Conservation (phyloP, 73 alveolate species). For the Paramecium pentaurelia region DNA sequence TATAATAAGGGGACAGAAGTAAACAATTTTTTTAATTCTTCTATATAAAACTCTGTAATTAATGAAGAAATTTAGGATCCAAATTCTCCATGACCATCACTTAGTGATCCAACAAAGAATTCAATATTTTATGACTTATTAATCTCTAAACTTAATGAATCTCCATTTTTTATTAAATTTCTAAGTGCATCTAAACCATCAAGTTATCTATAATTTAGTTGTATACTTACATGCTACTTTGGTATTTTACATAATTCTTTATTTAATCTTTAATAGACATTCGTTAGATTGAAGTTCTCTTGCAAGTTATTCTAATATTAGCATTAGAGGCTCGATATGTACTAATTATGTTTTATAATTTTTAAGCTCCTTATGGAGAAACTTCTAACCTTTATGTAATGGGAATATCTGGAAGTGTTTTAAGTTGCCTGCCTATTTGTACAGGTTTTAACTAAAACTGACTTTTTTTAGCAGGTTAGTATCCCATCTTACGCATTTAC, state of each 20-base stretch:
- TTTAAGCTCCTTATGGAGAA: neutral
- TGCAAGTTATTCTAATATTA: neutral
- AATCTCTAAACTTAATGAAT: neutral
- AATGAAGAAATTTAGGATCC: neutral
- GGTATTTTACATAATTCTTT: neutral
- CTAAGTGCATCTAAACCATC: neutral
- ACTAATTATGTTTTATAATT: neutral
- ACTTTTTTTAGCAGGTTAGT: neutral
- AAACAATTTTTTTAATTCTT: neutral
- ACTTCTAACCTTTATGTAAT: neutral
- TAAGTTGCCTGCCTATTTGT: neutral
- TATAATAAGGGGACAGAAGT: neutral
- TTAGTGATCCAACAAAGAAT: neutral
- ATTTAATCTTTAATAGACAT: neutral
- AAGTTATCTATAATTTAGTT: neutral
- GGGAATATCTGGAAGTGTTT: neutral
- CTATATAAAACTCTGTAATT: neutral
- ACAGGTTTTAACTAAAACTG: neutral
- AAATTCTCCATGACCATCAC: neutral
- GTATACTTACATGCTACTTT: neutral
- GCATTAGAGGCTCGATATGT: slow-evolving; percentile 1
- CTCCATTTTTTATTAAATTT: neutral
- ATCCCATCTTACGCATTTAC: neutral
- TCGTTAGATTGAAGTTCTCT: neutral
- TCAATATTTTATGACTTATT: neutral